A percentile compares a stretch with the other conserved stretches of the same genome.
Evolutionary conservation across 2,329 filamentous ascomycete species (phyloP).

Genomic region (Cyphellophora europaea): DNA sequence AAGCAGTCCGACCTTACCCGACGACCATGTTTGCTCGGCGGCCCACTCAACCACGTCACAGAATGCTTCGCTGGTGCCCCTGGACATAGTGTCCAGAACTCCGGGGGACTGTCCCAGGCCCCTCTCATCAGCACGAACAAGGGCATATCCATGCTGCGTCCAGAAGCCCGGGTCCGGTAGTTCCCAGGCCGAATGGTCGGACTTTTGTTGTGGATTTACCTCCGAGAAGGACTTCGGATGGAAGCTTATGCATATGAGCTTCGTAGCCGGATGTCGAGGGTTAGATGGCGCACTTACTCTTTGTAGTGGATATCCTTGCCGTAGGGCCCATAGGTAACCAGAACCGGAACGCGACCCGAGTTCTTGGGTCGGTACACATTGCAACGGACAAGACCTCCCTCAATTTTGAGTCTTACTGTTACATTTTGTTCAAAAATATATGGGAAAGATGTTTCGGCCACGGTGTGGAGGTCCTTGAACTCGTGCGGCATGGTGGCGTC

Average conservation of each 20-base stretch:
- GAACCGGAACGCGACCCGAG: conserved; percentile 45
- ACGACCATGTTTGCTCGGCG: conserved; percentile 40
- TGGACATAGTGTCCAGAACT: conserved; percentile 44
- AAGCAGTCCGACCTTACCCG: conserved; percentile 41
- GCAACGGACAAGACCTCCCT: conserved; percentile 34
- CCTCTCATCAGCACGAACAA: conserved; percentile 47
- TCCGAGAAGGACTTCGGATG: conserved; percentile 42
- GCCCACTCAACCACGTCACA: conserved; percentile 46
- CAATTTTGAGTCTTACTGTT: conserved; percentile 32
- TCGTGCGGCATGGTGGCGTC: no score
- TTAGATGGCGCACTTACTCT: neutral
- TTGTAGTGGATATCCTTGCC: conserved; percentile 63
- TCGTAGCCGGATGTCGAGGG: neutral
- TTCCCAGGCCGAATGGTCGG: conserved; percentile 49
- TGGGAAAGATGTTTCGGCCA: conserved; percentile 24
- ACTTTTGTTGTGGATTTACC: conserved; percentile 45
- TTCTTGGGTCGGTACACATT: conserved; percentile 43
- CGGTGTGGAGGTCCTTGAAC: conserved; percentile 10
- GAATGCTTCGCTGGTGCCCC: conserved; percentile 42
- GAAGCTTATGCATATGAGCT: conserved; percentile 25
- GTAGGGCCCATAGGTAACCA: conserved; percentile 65
- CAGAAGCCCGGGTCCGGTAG: conserved; percentile 50
- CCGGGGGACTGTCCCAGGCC: conserved; percentile 44
- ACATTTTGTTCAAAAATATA: conserved; percentile 45
- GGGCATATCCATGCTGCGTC: conserved; percentile 45